These are phyloP conservation scores for Nidularia pulvinata DNA, from an alignment of 768 basidiomycete genomes.

Conservation along the genomic window DNA sequence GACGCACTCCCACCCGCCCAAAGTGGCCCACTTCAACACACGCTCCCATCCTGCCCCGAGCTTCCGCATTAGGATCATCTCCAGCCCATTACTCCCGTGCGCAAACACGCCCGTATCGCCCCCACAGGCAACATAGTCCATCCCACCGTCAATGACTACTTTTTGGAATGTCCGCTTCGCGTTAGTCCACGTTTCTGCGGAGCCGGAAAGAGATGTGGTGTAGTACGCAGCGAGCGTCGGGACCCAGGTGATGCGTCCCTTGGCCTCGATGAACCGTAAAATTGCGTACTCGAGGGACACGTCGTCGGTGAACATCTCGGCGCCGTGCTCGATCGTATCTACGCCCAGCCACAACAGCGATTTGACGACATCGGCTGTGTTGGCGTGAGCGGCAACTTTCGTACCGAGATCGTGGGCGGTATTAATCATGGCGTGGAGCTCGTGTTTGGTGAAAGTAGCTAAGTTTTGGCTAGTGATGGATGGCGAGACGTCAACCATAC, in stretches of 20 bases:
- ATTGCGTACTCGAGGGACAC: slow-evolving; percentile 8
- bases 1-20: slow-evolving; percentile 59
- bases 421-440: slow-evolving; percentile 46
- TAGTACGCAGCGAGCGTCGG: slow-evolving; percentile 58
- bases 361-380: slow-evolving; percentile 22
- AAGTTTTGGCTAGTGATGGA: slow-evolving; percentile 27
- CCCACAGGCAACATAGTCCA: slow-evolving; percentile 56
- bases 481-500: slow-evolving; percentile 38
- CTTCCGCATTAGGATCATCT: slow-evolving; percentile 59
- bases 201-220: slow-evolving; percentile 12
- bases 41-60: slow-evolving; percentile 51
- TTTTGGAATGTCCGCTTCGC: slow-evolving; percentile 33
- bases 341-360: slow-evolving; percentile 36
- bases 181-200: slow-evolving; percentile 30
- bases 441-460: slow-evolving; percentile 41
- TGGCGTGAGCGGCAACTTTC: slow-evolving; percentile 60
- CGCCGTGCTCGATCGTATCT: slow-evolving; percentile 63
- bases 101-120: slow-evolving; percentile 67
- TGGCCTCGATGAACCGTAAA: slow-evolving; percentile 14
- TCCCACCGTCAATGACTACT: slow-evolving; percentile 33
- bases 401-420: slow-evolving; percentile 51
- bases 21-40: slow-evolving; percentile 58
- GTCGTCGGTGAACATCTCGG: slow-evolving; percentile 16
- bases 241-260: slow-evolving; percentile 41
- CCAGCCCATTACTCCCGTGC: slow-evolving; percentile 60